Evolutionary conservation across 306 rosid species (phyloP).

Genomic region (Datisca glomerata): DNA sequence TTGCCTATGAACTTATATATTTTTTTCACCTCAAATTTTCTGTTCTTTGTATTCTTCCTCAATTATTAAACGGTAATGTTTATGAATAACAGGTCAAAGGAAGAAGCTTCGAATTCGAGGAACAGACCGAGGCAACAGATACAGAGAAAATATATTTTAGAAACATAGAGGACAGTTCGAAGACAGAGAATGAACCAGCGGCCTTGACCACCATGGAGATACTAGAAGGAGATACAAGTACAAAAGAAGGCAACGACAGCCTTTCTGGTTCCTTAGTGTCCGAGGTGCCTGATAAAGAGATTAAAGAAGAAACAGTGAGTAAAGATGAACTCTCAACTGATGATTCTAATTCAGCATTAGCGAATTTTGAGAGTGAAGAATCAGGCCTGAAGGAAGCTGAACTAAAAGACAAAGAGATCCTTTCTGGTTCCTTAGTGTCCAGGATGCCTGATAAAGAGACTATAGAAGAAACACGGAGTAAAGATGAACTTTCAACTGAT

Average conservation of each 20-base stretch:
- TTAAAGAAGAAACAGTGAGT: conserved; percentile 4
- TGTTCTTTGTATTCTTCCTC: not conserved
- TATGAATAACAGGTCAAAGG: conserved; percentile 11
- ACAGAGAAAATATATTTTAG: conserved; percentile 7
- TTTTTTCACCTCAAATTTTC: not conserved
- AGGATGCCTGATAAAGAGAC: conserved; percentile 5
- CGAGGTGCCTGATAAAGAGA: conserved; percentile 4
- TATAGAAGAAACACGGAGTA: conserved; percentile 4
- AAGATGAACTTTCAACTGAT: conserved; percentile 2
- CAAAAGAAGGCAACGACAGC: conserved; percentile 9
- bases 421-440: not conserved
- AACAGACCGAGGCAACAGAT: conserved; percentile 9
- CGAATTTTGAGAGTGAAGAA: conserved; percentile 12
- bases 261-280: conserved; percentile 1
- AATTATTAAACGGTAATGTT: not conserved
- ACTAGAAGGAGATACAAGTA: conserved; percentile 4
- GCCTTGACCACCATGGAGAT: not conserved
- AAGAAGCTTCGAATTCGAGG: conserved; percentile 9
- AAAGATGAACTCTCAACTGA: conserved; percentile 3
- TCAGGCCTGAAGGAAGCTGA: conserved; percentile 10
- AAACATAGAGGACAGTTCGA: conserved; percentile 8
- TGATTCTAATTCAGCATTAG: conserved; percentile 2
- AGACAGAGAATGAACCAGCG: conserved; percentile 1
- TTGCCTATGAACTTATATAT: too few relatives aligned
- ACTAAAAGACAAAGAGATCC: conserved; percentile 7